phyloP scores from a whole-genome alignment of 192 early-diverging fungal genomes.

The Entophlyctis helioformis region DNA sequence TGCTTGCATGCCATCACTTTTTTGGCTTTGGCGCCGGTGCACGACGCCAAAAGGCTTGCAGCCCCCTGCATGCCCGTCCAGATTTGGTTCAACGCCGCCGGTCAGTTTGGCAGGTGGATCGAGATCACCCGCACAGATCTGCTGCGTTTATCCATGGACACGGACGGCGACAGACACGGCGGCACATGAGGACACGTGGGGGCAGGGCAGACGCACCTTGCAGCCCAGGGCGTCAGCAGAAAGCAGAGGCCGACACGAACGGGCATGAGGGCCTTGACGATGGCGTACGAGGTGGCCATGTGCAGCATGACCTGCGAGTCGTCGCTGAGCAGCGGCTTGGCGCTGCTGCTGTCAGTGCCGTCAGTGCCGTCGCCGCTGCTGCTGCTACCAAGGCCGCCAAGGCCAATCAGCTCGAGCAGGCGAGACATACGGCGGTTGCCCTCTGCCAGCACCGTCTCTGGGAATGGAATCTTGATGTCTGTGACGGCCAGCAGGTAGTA shows the following conservation, averaged over 20 bases:
- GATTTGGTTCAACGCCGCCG: not conserved
- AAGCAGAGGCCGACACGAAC: constrained; percentile 39
- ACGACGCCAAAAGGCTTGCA: no score
- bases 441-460: constrained; percentile 45
- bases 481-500: constrained; percentile 52
- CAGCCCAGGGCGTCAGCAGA: constrained; percentile 36
- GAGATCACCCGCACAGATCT: not conserved
- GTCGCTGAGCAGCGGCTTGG: not conserved
- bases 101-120: not conserved
- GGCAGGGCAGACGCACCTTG: constrained; percentile 17
- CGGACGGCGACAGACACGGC: no score
- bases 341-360: not conserved
- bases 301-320: constrained; percentile 50
- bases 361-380: constrained; percentile 5
- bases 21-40: no score
- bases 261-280: constrained; percentile 69
- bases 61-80: no score
- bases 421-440: constrained; percentile 26
- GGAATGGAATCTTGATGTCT: constrained; percentile 51
- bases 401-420: constrained; percentile 46
- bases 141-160: not conserved
- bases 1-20: no score
- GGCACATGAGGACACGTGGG: no score
- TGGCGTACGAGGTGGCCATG: constrained; percentile 65
- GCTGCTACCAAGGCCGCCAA: no score